Base-by-base conservation (phyloP, 768 basidiomycete genomes). In the Termitomyces sp. region DNA sequence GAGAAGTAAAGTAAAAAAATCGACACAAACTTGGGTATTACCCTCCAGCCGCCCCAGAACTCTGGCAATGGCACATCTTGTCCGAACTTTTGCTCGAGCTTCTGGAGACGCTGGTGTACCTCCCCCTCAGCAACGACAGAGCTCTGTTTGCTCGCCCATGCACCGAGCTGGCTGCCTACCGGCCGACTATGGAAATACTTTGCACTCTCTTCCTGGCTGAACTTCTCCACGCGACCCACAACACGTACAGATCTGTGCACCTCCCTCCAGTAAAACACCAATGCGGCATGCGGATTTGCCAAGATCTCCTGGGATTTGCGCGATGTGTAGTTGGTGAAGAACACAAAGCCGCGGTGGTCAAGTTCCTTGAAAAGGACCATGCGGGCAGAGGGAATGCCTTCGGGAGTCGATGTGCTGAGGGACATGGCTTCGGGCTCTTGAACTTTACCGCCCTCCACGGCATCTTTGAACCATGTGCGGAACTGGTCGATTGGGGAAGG, bases 41-140 rank as follows among this genome's bases (percentile, higher is more conserved):
- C 80, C 63, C 96, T 80, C 90, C 93, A 97, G 4, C 96, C 96
- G 59, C 96, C 96, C 96, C 96, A 98, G 70, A 92, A 92, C 8
- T 91, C 86, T 3, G 96, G 96, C 48, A 87, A 75, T 0, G 90
- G 88, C 13, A 97, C 77, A 30, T 84, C 76, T 11, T 68, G 75
- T 1, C 75, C 76, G 66, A 92, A 93, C 36, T 77, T 78, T 48
- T 80, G 74, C 67, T 82, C 74, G 22, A 88, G 66, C 66, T 77
- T 76, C 58, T 85, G 73, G 16, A 94, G 72, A 41, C 87, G 79
- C 24, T 74, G 74, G 50, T 79, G 74, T 3, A 98, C 73, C 58
- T 87, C 86, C 1, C 79, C 84, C 65, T 97, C 92, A 2, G 72
- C 77, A 2, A 98, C 87, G 22, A 87, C 83, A 0, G 73, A 74